These are phyloP conservation scores for Cercophora newfieldiana DNA, from an alignment of 495 filamentous ascomycete genomes.

Conservation along the genomic window DNA sequence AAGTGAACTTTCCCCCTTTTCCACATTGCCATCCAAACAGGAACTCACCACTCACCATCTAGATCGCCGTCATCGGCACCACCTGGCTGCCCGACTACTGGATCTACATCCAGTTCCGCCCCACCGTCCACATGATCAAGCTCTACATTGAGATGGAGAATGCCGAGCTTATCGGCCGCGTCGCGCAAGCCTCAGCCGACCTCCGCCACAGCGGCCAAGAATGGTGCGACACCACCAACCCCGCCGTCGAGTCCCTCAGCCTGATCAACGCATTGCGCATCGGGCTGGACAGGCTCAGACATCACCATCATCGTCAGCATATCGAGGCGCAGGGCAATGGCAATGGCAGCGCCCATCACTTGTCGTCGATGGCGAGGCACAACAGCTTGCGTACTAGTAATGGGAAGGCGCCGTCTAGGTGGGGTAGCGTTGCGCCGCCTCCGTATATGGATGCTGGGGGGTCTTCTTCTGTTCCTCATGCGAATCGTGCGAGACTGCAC, in stretches of 20 bases:
- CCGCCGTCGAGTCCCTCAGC: not conserved
- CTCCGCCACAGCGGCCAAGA: not conserved
- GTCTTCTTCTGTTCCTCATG: too few relatives aligned
- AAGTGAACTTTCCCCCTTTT: constrained; percentile 13
- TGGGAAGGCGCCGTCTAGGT: too few relatives aligned
- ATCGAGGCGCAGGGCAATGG: too few relatives aligned
- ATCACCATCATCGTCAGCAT: not conserved
- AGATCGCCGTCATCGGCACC: constrained; percentile 11
- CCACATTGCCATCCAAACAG: not conserved
- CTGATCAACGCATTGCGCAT: not conserved
- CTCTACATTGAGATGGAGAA: constrained; percentile 50
- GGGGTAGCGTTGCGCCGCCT: too few relatives aligned
- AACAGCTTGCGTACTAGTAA: too few relatives aligned
- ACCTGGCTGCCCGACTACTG: constrained; percentile 14
- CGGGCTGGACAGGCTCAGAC: not conserved
- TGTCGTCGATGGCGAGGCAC: too few relatives aligned
- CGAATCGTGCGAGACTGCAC: too few relatives aligned
- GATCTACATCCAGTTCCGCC: constrained; percentile 46
- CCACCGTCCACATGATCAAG: constrained; percentile 47
- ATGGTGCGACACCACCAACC: not conserved
- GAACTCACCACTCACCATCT: too few relatives aligned
- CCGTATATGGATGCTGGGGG: too few relatives aligned
- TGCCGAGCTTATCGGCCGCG: constrained; percentile 40
- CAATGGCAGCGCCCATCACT: not conserved
- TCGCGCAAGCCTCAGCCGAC: constrained; percentile 8